phyloP scores from a whole-genome alignment of 306 rosid genomes.

The Arachis hypogaea region DNA sequence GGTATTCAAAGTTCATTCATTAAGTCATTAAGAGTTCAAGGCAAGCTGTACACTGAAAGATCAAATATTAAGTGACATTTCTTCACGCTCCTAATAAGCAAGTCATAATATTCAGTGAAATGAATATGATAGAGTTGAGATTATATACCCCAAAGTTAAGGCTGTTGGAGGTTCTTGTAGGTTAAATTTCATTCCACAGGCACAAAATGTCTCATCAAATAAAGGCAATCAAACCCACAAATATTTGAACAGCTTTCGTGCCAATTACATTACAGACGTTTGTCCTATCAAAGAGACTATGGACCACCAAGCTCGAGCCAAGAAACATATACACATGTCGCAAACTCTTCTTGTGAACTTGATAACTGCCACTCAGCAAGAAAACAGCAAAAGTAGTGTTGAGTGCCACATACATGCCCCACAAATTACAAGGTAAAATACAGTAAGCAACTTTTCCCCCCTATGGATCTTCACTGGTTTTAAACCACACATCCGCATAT shows the following conservation, averaged over 20 bases:
- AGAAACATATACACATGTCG: neutral
- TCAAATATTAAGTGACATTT: neutral
- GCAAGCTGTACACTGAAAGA: neutral
- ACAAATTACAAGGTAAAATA: constrained; percentile 21
- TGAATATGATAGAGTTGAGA: neutral
- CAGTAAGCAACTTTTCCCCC: neutral
- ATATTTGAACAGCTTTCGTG: neutral
- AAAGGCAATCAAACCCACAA: neutral
- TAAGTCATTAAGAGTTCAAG: neutral
- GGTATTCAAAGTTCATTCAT: no score
- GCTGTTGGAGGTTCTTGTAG: neutral
- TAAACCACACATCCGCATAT: neutral
- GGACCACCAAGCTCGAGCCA: neutral
- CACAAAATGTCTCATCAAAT: constrained; percentile 14
- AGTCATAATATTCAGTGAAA: constrained; percentile 13
- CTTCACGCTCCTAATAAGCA: neutral
- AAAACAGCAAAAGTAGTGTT: constrained; percentile 1
- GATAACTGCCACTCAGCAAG: neutral
- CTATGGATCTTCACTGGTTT: constrained; percentile 3
- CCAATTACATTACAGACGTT: neutral
- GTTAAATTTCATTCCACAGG: constrained; percentile 1
- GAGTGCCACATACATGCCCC: constrained; percentile 10
- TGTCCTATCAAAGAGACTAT: neutral
- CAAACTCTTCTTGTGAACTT: constrained; percentile 23
- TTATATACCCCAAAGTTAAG: neutral